Evolutionary conservation across 768 basidiomycete species (phyloP).

Genomic region (Leccinellum rugosiceps): DNA sequence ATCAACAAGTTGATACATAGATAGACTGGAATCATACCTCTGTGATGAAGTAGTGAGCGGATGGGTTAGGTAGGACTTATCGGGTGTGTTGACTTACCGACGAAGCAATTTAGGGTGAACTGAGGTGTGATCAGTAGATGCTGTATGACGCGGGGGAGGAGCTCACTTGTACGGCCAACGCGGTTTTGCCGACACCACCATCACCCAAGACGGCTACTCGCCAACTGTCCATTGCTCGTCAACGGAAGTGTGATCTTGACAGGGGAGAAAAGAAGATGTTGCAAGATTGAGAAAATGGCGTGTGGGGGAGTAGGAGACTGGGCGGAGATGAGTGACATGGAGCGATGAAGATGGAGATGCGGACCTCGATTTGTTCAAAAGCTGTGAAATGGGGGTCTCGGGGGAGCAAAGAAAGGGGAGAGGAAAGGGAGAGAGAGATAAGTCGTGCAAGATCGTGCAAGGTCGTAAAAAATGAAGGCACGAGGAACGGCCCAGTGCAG

Average conservation of each 20-base stretch:
- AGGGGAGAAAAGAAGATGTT: conserved; percentile 19
- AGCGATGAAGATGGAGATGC: conserved; percentile 22
- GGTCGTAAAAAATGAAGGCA: conserved; percentile 54
- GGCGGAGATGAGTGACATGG: conserved; percentile 13
- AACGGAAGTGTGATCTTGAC: conserved; percentile 8
- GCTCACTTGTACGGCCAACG: conserved; percentile 88
- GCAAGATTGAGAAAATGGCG: conserved; percentile 30
- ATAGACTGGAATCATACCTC: conserved; percentile 45
- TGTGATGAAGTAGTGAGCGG: conserved; percentile 29
- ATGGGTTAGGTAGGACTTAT: conserved; percentile 9
- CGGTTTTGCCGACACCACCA: conserved; percentile 97
- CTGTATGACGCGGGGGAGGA: background rate
- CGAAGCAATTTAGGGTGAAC: conserved; percentile 96
- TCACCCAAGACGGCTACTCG: conserved; percentile 95
- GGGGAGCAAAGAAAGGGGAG: conserved; percentile 38
- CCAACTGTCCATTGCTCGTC: conserved; percentile 82
- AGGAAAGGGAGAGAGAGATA: conserved; percentile 33
- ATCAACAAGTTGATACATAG: conserved; percentile 5
- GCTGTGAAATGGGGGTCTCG: conserved; percentile 26
- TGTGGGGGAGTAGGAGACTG: conserved; percentile 15
- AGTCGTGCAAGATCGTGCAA: conserved; percentile 68
- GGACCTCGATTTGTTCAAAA: conserved; percentile 32
- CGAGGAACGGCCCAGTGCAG: conserved; percentile 23
- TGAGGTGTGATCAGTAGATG: conserved; percentile 33
- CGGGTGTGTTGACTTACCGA: conserved; percentile 56